These are phyloP conservation scores for Ceratocystis eucalypticola DNA, from an alignment of 2,329 filamentous ascomycete genomes.

Conservation along the genomic window DNA sequence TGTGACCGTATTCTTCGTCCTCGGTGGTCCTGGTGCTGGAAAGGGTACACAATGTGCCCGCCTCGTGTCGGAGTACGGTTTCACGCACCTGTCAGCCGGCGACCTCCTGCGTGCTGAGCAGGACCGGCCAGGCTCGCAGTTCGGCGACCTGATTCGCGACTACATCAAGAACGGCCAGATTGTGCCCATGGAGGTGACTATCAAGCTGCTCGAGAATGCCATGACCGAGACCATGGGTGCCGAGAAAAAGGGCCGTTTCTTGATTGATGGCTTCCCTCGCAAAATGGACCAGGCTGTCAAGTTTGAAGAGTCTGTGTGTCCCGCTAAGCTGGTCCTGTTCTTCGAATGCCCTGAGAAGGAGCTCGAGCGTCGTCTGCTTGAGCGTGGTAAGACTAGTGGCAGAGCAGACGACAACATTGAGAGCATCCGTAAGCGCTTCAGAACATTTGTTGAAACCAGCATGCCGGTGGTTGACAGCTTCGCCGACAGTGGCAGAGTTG, in stretches of 20 bases:
- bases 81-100: constrained; percentile 85
- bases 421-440: constrained; percentile 92
- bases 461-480: constrained; percentile 94
- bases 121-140: constrained; percentile 69
- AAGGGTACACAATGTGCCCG: constrained; percentile 93
- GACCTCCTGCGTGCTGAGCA: constrained; percentile 92
- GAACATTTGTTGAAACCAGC: constrained; percentile 84
- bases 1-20: constrained; percentile 90
- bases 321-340: constrained; percentile 76
- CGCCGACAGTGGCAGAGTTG: constrained; percentile 59
- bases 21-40: constrained; percentile 87
- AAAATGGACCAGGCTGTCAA: constrained; percentile 94
- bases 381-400: constrained; percentile 86
- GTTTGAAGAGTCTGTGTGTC: constrained; percentile 83
- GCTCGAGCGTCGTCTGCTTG: constrained; percentile 71
- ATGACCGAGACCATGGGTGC: constrained; percentile 58
- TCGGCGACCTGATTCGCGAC: constrained; percentile 80
- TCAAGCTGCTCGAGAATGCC: constrained; percentile 83
- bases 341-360: constrained; percentile 83
- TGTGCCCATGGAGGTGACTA: constrained; percentile 97
- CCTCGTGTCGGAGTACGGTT: constrained; percentile 75
- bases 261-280: constrained; percentile 73
- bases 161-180: constrained; percentile 93
- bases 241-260: constrained; percentile 52
- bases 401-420: constrained; percentile 88